A percentile compares a stretch with the other conserved stretches of the same genome.
phyloP scores from a whole-genome alignment of 1,284 basidiomycete species.

The Leccinum insigne region DNA sequence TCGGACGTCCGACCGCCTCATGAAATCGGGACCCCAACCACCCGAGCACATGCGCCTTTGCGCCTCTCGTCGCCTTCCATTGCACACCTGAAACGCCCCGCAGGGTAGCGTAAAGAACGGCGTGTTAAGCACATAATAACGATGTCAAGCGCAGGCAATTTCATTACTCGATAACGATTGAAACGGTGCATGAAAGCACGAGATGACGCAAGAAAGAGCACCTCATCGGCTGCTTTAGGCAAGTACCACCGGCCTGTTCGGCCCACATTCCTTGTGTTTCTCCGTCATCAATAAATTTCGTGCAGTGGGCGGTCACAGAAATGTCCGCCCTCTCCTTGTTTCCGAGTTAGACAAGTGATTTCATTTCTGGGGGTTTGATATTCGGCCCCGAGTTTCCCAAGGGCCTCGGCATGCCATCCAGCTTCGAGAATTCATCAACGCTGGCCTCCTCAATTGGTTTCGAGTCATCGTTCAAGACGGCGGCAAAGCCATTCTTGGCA shows the following conservation, averaged over 20 bases:
- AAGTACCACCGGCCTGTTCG: background rate
- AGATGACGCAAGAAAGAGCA: background rate
- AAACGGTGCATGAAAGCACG: background rate
- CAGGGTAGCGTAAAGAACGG: background rate
- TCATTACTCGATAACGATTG: background rate
- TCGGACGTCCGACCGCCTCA: background rate
- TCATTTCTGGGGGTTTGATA: constrained; percentile 46
- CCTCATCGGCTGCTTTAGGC: background rate
- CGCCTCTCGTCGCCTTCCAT: background rate
- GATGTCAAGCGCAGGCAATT: constrained; percentile 5
- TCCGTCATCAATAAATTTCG: no score
- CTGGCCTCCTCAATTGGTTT: constrained; percentile 45
- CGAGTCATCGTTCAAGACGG: constrained; percentile 64
- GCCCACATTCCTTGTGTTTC: background rate
- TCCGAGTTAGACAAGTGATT: constrained; percentile 50
- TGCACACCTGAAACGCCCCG: constrained; percentile 5
- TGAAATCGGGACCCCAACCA: constrained; percentile 29
- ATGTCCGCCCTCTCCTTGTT: background rate
- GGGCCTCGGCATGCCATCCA: no score
- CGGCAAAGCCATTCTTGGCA: constrained; percentile 71
- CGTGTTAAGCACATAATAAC: background rate
- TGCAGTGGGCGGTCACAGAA: background rate
- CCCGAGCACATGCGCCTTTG: constrained; percentile 5
- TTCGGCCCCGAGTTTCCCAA: background rate
- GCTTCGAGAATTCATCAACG: constrained; percentile 64